Conservation (phyloP, 257 asterid genomes). For the Catharanthus roseus region DNA sequence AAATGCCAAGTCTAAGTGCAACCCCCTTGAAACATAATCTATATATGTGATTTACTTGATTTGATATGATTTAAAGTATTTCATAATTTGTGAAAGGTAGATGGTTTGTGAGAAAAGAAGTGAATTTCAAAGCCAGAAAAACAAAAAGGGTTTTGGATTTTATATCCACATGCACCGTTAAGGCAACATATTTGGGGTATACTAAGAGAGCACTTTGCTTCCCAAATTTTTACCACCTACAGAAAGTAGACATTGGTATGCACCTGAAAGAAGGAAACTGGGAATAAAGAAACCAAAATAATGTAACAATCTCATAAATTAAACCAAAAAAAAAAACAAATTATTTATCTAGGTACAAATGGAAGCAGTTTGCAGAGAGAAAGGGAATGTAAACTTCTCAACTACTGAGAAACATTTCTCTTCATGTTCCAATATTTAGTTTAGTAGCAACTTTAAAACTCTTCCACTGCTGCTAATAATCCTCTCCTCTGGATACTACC, state of each 20-base stretch:
- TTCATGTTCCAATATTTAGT: neutral
- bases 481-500: constrained; percentile 94
- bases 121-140: too few relatives aligned
- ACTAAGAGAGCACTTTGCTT: too few relatives aligned
- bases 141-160: too few relatives aligned
- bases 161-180: too few relatives aligned
- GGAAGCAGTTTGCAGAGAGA: neutral
- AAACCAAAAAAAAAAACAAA: neutral
- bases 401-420: neutral
- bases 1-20: too few relatives aligned
- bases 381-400: neutral
- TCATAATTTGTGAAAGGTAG: too few relatives aligned
- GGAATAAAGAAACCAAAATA: neutral
- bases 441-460: neutral
- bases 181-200: too few relatives aligned
- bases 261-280: neutral
- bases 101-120: too few relatives aligned
- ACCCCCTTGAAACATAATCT: too few relatives aligned
- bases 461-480: constrained; percentile 48
- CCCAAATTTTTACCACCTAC: too few relatives aligned
- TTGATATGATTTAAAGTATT: too few relatives aligned
- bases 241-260: neutral
- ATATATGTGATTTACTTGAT: too few relatives aligned
- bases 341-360: neutral
- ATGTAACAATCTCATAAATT: neutral